Conservation (phyloP, 1,284 basidiomycete genomes). For the Porphyrellus sp. region DNA sequence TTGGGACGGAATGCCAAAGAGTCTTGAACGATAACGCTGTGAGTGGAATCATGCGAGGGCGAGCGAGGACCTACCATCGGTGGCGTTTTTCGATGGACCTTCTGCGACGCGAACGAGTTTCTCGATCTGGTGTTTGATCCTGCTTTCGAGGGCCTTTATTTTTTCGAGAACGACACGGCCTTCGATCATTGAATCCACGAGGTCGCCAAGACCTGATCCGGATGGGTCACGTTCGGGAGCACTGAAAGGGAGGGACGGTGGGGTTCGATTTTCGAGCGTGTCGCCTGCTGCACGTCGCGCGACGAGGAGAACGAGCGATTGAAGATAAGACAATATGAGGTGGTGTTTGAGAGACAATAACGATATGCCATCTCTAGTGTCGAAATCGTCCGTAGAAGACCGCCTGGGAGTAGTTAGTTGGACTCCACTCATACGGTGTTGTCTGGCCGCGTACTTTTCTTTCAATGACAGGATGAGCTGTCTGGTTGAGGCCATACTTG, state of each 20-base stretch:
- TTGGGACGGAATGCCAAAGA: conserved; percentile 91
- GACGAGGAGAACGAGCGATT: conserved; percentile 77
- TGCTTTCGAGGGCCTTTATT: conserved; percentile 73
- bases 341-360: conserved; percentile 88
- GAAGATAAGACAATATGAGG: conserved; percentile 82
- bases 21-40: conserved; percentile 47
- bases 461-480: conserved; percentile 52
- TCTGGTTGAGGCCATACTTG: conserved; percentile 60
- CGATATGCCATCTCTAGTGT: conserved; percentile 82
- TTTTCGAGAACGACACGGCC: conserved; percentile 77
- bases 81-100: conserved; percentile 51
- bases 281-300: conserved; percentile 67
- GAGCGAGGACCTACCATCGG: conserved; percentile 57
- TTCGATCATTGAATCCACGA: conserved; percentile 73
- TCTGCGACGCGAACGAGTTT: conserved; percentile 82
- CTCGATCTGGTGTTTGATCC: conserved; percentile 94
- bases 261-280: conserved; percentile 50
- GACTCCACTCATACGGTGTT: not conserved
- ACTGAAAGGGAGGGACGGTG: conserved; percentile 54
- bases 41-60: not conserved
- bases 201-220: conserved; percentile 58
- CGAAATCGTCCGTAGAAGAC: conserved; percentile 38
- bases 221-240: conserved; percentile 48
- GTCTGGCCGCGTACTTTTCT: conserved; percentile 46
- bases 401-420: conserved; percentile 28